A percentile compares a stretch with the other conserved stretches of the same genome.
These are phyloP conservation scores for Rutstroemia sp. DNA, from an alignment of 2,329 filamentous ascomycete genomes.

Conservation along the genomic window DNA sequence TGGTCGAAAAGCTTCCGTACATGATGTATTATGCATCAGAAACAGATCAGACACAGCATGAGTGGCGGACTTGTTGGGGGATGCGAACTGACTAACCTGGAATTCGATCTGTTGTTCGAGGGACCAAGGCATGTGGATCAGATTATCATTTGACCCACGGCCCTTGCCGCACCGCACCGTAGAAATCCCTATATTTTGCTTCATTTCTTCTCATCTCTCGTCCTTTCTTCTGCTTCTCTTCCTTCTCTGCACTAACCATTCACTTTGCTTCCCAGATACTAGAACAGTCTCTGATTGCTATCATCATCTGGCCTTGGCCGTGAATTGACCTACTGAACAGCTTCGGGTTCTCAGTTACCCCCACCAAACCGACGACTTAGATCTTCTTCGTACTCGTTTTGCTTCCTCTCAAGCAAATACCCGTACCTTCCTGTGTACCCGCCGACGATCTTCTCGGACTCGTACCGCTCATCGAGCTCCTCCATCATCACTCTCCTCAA, in stretches of 20 bases:
- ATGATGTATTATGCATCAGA: neutral
- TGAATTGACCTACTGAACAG: constrained; percentile 3
- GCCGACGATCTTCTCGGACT: neutral
- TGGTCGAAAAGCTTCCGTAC: no score
- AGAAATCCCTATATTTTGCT: constrained; percentile 1
- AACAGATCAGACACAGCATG: neutral
- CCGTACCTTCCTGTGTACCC: neutral
- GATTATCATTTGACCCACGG: constrained; percentile 4
- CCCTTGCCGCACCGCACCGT: neutral
- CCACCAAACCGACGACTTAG: no score
- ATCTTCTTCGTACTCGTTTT: no score
- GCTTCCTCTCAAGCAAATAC: neutral
- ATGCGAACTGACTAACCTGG: no score
- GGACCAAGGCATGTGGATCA: neutral
- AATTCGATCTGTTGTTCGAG: neutral
- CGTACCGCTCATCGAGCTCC: neutral
- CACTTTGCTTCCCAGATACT: neutral
- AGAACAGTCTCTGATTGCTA: constrained; percentile 6
- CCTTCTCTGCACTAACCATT: neutral
- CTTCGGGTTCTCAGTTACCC: neutral
- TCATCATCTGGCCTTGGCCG: neutral
- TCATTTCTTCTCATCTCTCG: neutral
- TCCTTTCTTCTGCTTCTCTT: neutral
- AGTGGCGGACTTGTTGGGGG: no score
- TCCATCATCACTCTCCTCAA: neutral